Evolutionary conservation across 2,329 filamentous ascomycete genomes (phyloP).

Genomic region (Dothistroma pini): DNA sequence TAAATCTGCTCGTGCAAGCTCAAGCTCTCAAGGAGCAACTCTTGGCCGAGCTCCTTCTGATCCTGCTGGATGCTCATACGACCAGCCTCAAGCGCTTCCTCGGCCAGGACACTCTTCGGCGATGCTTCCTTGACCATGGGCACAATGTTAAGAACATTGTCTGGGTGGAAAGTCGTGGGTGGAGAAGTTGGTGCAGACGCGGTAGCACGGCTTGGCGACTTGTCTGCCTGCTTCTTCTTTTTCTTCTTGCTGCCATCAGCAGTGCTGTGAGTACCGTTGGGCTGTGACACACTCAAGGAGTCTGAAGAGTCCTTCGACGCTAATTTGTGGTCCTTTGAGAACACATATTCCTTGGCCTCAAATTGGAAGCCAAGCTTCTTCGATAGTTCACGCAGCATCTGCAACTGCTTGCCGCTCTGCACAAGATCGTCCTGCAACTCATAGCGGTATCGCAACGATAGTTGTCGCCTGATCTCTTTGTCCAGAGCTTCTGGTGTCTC

Average conservation of each 20-base stretch:
- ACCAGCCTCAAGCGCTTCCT: slow-evolving; percentile 93
- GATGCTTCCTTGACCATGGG: slow-evolving; percentile 92
- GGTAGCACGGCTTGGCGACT: slow-evolving; percentile 46
- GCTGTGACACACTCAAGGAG: slow-evolving; percentile 31
- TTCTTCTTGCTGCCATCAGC: slow-evolving; percentile 45
- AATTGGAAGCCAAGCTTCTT: slow-evolving; percentile 89
- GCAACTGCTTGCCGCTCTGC: slow-evolving; percentile 65
- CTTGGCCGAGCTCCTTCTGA: slow-evolving; percentile 93
- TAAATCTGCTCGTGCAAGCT: slow-evolving; percentile 99
- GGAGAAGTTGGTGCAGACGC: slow-evolving; percentile 44
- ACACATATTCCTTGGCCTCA: slow-evolving; percentile 71
- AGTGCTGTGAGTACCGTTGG: slow-evolving; percentile 31
- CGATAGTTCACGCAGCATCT: slow-evolving; percentile 83
- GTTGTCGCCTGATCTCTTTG: slow-evolving; percentile 66
- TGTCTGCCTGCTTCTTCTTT: slow-evolving; percentile 52
- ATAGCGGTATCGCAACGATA: slow-evolving; percentile 72
- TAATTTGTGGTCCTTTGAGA: slow-evolving; percentile 46
- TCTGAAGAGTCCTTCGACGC: slow-evolving; percentile 31
- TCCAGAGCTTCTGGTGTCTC: slow-evolving; percentile 71
- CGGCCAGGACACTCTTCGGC: slow-evolving; percentile 83
- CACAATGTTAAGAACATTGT: slow-evolving; percentile 90
- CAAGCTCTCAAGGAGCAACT: slow-evolving; percentile 90
- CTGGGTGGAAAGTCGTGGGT: slow-evolving; percentile 66
- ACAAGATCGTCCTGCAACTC: slow-evolving; percentile 66
- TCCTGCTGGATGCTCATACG: slow-evolving; percentile 94